Conservation (phyloP, 805 yeast genomes). For the Deakozyma indianensis region DNA sequence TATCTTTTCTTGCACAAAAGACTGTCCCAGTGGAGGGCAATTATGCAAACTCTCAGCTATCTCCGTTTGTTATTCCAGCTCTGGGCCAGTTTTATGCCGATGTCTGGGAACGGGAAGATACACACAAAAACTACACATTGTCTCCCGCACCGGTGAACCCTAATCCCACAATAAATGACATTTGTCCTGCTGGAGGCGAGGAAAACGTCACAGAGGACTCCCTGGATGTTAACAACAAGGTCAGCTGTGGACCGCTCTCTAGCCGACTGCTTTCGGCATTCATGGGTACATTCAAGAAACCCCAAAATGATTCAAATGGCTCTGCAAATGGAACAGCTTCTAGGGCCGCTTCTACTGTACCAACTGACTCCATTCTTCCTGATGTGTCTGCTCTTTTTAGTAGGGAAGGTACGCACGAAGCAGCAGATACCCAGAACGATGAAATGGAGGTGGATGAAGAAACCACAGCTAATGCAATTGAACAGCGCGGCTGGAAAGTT, state of each 20-base stretch:
- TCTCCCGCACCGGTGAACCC: conserved; percentile 16
- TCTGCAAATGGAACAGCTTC: background rate
- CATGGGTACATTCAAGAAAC: conserved; percentile 17
- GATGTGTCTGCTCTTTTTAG: background rate
- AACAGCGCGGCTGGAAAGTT: conserved; percentile 11
- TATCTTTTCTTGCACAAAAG: conserved; percentile 53
- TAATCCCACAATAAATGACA: conserved; percentile 3
- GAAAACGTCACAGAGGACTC: conserved; percentile 43
- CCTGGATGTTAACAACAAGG: conserved; percentile 50
- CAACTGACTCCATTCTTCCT: background rate
- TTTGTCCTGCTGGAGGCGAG: conserved; percentile 43
- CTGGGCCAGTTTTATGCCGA: conserved; percentile 73
- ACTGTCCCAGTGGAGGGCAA: conserved; percentile 26
- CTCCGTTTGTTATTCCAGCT: conserved; percentile 72
- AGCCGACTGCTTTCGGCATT: conserved; percentile 74
- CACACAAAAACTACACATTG: conserved; percentile 30
- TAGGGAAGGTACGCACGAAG: conserved; percentile 12
- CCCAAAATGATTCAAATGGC: background rate
- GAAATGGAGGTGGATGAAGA: conserved; percentile 10
- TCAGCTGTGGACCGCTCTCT: conserved; percentile 85
- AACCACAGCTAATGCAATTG: conserved; percentile 6
- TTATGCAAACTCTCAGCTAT: conserved; percentile 16
- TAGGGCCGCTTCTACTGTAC: background rate
- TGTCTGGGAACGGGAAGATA: conserved; percentile 79
- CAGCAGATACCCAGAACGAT: conserved; percentile 7